Percentiles rank a stretch among this genome's conserved stretches.
Evolutionary conservation across 352 stramenopile genomes (phyloP).

Genomic region (Phytophthora chlamydospora): DNA sequence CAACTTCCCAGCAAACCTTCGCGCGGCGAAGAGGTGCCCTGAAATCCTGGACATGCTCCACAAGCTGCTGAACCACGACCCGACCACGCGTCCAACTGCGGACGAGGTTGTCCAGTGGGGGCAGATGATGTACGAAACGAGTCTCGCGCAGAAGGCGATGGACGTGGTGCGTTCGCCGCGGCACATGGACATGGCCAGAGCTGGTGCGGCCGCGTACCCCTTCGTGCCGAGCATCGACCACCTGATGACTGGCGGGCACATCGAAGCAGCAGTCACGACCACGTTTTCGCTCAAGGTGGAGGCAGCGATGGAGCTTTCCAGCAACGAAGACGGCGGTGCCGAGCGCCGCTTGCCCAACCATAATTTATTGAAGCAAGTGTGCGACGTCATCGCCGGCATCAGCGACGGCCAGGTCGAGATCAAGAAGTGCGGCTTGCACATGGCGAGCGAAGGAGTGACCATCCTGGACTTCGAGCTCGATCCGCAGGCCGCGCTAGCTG

Average conservation of each 20-base stretch:
- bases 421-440: constrained; percentile 80
- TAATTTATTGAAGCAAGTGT: constrained; percentile 88
- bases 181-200: constrained; percentile 34
- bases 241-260: constrained; percentile 27
- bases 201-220: constrained; percentile 17
- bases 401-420: constrained; percentile 74
- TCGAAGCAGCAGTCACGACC: constrained; percentile 23
- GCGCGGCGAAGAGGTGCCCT: constrained; percentile 56
- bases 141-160: constrained; percentile 60
- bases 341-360: constrained; percentile 76
- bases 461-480: constrained; percentile 83
- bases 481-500: constrained; percentile 36
- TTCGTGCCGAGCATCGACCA: constrained; percentile 41
- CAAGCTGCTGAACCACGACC: constrained; percentile 62
- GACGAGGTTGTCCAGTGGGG: constrained; percentile 80
- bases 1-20: constrained; percentile 61
- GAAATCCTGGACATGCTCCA: constrained; percentile 77
- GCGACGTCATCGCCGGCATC: constrained; percentile 73
- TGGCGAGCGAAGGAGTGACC: constrained; percentile 72
- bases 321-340: constrained; percentile 38
- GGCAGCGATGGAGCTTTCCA: constrained; percentile 51
- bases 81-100: constrained; percentile 55
- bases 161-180: constrained; percentile 57
- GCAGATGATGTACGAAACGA: constrained; percentile 77
- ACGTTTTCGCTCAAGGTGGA: constrained; percentile 76